Base-by-base conservation (phyloP, 2,329 filamentous ascomycete species). In the Coniochaeta ligniaria region DNA sequence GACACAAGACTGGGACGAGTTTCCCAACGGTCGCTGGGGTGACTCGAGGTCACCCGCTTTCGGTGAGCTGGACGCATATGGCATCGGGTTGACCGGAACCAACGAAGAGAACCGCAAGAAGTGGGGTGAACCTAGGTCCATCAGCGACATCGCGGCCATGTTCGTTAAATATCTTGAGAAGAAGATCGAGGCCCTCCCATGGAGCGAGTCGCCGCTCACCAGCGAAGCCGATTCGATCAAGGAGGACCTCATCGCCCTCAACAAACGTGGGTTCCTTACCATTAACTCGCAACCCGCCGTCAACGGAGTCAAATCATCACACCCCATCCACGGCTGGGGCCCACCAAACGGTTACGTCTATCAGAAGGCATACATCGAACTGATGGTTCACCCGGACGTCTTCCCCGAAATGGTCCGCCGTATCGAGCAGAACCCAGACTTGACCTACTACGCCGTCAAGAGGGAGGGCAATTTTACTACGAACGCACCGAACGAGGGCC, bases 1-100 rank as follows among this genome's bases (percentile, higher is more conserved):
- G 60, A 99, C 95, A 0, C 93, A 97, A 72, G 94, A 97, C 67
- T 99, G 95, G 95, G 95, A 99, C 69, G 95, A 99, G 74, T 99
- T 97, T 69, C 95, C 95, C 60, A 99, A 99, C 80, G 95, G 95
- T 55, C 90, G 95, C 74, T 99, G 95, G 95, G 96, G 95, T 76
- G 95, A 99, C 75, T 94, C 93, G 59, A 86, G 95, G 65, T 98
- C 94, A 61, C 95, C 95, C 63, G 95, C 95, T 58, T 99, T 97
- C 70, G 95, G 95, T 69, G 92, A 97, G 75, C 80, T 98, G 59
- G 94, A 98, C 75, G 88, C 92, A 9, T 98, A 99, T 71, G 94
- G 93, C 50, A 92, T 98, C 68, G 92, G 93, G 52, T 77, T 99
- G 68, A 96, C 94, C 66, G 95, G 95, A 33, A 96, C 91, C 58